phyloP scores from a whole-genome alignment of 257 asterid genomes.

The Osmanthus fragrans region DNA sequence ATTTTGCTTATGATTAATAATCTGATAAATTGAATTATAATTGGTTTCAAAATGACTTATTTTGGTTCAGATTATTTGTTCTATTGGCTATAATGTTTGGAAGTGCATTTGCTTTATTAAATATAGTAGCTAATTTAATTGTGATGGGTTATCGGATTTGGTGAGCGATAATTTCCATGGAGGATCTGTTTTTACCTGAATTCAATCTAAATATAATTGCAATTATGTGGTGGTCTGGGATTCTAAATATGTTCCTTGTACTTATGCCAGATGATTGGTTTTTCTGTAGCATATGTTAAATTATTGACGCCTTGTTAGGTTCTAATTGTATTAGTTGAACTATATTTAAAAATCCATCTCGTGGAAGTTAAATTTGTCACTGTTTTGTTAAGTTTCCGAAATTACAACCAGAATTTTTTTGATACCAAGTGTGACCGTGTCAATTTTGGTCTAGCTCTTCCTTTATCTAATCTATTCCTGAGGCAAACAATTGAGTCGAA shows the following conservation, averaged over 20 bases:
- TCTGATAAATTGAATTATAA: conserved; percentile 26
- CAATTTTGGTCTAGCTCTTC: not conserved
- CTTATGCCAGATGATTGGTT: too few species aligned
- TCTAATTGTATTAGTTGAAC: too few species aligned
- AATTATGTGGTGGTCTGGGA: not conserved
- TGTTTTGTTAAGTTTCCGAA: not conserved
- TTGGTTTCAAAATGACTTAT: conserved; percentile 24
- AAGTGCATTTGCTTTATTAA: conserved; percentile 30
- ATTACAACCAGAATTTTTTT: not conserved
- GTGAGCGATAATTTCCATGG: conserved; percentile 32
- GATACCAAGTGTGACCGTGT: not conserved
- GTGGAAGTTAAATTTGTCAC: too few species aligned
- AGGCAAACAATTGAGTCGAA: not conserved
- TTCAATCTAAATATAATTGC: not conserved
- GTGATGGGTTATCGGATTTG: conserved; percentile 32
- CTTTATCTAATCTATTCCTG: not conserved
- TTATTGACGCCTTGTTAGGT: too few species aligned
- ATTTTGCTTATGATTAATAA: conserved; percentile 23
- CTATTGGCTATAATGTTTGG: conserved; percentile 25
- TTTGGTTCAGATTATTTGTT: conserved; percentile 24
- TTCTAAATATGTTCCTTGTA: too few species aligned
- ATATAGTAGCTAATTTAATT: conserved; percentile 13
- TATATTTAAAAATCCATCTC: too few species aligned
- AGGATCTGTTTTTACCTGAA: conserved; percentile 27
- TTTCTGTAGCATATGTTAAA: too few species aligned